Evolutionary conservation across 2,329 filamentous ascomycete genomes (phyloP).

Genomic region (Triangularia verruculosa): DNA sequence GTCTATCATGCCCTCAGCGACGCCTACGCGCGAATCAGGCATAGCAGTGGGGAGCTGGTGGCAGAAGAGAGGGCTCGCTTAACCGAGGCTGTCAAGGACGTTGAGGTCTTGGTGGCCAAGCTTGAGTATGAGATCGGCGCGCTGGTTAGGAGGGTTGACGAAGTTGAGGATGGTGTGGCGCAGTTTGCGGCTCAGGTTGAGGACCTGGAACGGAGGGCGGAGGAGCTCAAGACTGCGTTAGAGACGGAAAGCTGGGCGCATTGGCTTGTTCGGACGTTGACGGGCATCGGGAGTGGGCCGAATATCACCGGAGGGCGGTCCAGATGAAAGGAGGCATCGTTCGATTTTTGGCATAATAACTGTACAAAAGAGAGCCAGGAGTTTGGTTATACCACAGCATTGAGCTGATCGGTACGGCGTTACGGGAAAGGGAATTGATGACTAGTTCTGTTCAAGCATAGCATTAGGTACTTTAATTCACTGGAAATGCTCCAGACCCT

Average conservation of each 20-base stretch:
- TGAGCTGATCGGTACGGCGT: not conserved
- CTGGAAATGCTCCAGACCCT: not conserved
- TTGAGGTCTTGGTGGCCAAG: conserved; percentile 78
- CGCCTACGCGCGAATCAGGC: conserved; percentile 64
- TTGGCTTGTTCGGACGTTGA: conserved; percentile 61
- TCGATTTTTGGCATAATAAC: not conserved
- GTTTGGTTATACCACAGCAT: not conserved
- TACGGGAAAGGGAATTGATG: not conserved
- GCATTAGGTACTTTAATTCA: not conserved
- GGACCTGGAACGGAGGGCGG: conserved; percentile 64
- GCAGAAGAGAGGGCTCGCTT: conserved; percentile 66
- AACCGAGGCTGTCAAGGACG: conserved; percentile 69
- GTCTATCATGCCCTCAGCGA: conserved; percentile 70
- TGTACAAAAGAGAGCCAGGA: not conserved
- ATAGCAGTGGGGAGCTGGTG: conserved; percentile 66
- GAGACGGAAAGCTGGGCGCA: conserved; percentile 63
- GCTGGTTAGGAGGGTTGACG: conserved; percentile 75
- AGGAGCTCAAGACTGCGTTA: conserved; percentile 60
- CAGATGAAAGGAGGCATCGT: not conserved
- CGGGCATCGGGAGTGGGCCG: conserved; percentile 58
- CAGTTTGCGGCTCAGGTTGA: conserved; percentile 78
- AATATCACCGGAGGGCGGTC: conserved; percentile 44
- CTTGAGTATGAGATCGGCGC: conserved; percentile 88
- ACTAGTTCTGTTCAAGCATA: not conserved
- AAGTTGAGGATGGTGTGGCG: conserved; percentile 77